Conservation (phyloP, 2,329 filamentous ascomycete genomes). For the Allantophomopsis cytisporea region DNA sequence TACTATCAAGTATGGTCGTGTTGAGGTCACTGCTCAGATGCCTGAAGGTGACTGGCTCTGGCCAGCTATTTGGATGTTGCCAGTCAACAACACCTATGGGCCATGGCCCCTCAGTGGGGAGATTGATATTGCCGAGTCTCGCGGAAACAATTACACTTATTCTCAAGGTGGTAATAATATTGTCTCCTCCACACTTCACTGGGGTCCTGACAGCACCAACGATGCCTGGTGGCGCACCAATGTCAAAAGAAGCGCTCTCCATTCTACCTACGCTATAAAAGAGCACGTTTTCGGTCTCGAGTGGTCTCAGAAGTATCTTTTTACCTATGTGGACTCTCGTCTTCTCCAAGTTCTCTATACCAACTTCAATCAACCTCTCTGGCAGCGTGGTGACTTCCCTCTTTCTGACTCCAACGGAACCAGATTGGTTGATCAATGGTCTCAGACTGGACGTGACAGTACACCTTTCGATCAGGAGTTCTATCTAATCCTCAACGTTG, state of each 20-base stretch:
- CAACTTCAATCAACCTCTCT: conserved; percentile 57
- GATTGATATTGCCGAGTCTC: conserved; percentile 71
- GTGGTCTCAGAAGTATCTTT: conserved; percentile 81
- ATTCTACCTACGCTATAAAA: conserved; percentile 54
- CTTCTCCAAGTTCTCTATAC: conserved; percentile 71
- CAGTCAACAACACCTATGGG: conserved; percentile 58
- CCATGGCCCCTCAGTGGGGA: conserved; percentile 69
- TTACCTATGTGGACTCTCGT: conserved; percentile 72
- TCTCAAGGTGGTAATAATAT: conserved; percentile 70
- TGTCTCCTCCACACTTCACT: conserved; percentile 66
- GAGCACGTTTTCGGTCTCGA: conserved; percentile 74
- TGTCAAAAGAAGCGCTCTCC: conserved; percentile 59
- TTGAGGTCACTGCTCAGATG: conserved; percentile 67
- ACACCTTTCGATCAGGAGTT: conserved; percentile 68
- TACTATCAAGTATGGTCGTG: conserved; percentile 65
- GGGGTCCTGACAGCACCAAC: conserved; percentile 58
- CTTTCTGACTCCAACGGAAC: conserved; percentile 51
- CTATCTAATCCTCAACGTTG: conserved; percentile 64
- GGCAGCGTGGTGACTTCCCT: conserved; percentile 56
- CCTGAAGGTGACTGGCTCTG: conserved; percentile 76
- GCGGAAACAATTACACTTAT: conserved; percentile 73
- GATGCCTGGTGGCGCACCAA: conserved; percentile 80
- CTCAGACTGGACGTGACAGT: conserved; percentile 39
- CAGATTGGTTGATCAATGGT: conserved; percentile 49
- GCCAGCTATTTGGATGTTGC: conserved; percentile 89